Evolutionary conservation across 2,329 filamentous ascomycete species (phyloP), one percentile per base, ranked within the genome.

Genomic region (Xylaria sp.): DNA sequence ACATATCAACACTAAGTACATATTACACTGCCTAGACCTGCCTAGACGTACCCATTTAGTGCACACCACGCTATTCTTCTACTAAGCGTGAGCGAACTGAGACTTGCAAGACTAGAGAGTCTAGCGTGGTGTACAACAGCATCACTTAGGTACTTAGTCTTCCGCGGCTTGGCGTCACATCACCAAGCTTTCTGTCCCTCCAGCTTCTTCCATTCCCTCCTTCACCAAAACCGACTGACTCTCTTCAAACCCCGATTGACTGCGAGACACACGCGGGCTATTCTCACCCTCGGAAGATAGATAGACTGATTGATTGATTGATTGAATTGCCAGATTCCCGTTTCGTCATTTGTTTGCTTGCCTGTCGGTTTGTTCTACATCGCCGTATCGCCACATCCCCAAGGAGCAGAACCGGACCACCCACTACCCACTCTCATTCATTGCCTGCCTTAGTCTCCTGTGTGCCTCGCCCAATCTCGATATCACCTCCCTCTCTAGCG

Each of bases 81-180:
- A 48, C 59, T 45, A 54, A 53, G 30, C 47, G 47, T 53, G 19
- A 17, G 14, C 32, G 48, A 32, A 64, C 61, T 57, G 54, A 30
- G 47, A 53, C 47, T 53, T 45, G 3, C 53, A 8, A 32, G 59
- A 17, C 19, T 67, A 71, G 67, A 69, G 61, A 59, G 60, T 63
- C 56, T 61, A 50, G 45, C 24, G 36, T 30, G 11, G 19, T n/a
- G 27, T 12, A 30, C 63, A 65, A 4, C 58, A 65, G 63, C 67
- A 61, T 65, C 67, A 47, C 45, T 19, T 47, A 47, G 45, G 45
- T 65, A n/a, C n/a, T n/a, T n/a, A 62, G 65, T 64, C 50, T 54
- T 60, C 30, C 39, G 51, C 47, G 63, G 61, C 73, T 75, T 75
- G 74, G 75, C 73, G 71, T 75, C 72, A 73, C 74, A 74, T 74